Evolutionary conservation across 2,329 filamentous ascomycete genomes (phyloP).

Genomic region (Trichothecium sympodiale): DNA sequence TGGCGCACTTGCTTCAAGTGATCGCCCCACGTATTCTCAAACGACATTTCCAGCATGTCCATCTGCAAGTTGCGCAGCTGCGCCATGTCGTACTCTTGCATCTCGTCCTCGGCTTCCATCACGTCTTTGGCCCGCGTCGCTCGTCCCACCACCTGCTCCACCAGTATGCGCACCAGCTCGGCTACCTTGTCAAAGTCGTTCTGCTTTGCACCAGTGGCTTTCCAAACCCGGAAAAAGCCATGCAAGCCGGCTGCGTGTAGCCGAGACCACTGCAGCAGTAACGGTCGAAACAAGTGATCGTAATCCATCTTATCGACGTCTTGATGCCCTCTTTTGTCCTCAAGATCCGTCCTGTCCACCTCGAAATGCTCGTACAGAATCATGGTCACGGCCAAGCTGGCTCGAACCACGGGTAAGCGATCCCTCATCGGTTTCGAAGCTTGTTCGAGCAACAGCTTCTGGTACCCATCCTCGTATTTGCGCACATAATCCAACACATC

Average conservation of each 20-base stretch:
- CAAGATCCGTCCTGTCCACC: conserved; percentile 71
- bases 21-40: conserved; percentile 89
- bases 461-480: conserved; percentile 84
- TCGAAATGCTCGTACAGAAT: conserved; percentile 95
- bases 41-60: conserved; percentile 80
- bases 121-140: conserved; percentile 75
- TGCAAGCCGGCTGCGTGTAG: conserved; percentile 78
- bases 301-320: conserved; percentile 66
- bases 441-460: conserved; percentile 86
- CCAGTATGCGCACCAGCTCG: conserved; percentile 78
- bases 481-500: conserved; percentile 88
- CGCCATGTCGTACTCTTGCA: conserved; percentile 71
- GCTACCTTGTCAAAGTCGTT: conserved; percentile 90
- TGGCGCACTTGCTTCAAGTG: conserved; percentile 86
- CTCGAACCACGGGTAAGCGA: conserved; percentile 77
- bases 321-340: conserved; percentile 67
- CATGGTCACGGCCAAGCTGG: conserved; percentile 75
- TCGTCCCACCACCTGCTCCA: conserved; percentile 81
- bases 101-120: conserved; percentile 77
- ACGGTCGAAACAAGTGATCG: conserved; percentile 75
- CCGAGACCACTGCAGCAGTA: conserved; percentile 86
- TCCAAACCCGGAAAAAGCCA: conserved; percentile 88
- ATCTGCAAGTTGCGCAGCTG: conserved; percentile 80
- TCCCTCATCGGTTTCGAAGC: conserved; percentile 58
- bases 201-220: conserved; percentile 71